These are phyloP conservation scores for Xylariaceae sp. DNA, from an alignment of 2,329 filamentous ascomycete species.

Conservation along the genomic window DNA sequence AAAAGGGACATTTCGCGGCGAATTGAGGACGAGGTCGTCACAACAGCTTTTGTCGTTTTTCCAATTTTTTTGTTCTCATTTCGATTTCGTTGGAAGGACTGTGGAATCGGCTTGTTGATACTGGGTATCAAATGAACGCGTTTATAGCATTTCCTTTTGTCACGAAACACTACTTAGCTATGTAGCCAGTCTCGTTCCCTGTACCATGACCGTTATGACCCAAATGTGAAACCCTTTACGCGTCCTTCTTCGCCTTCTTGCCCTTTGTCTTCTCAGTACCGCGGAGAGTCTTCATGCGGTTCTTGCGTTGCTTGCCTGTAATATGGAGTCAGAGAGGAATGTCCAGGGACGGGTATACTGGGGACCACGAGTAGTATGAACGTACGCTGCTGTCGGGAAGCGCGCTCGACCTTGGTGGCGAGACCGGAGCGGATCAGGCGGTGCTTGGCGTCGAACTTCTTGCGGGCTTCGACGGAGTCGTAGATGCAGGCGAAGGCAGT, in stretches of 20 bases:
- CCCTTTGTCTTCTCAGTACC: slow-evolving; percentile 98
- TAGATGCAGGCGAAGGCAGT: slow-evolving; percentile 94
- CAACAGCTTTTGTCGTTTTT: neutral
- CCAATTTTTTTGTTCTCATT: neutral
- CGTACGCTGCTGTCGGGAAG: slow-evolving; percentile 98
- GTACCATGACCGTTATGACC: slow-evolving; percentile 19
- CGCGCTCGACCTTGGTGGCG: slow-evolving; percentile 92
- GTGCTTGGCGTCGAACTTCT: slow-evolving; percentile 99
- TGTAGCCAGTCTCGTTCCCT: slow-evolving; percentile 20
- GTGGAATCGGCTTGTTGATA: slow-evolving; percentile 13
- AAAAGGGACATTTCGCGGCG: neutral
- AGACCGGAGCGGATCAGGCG: slow-evolving; percentile 89
- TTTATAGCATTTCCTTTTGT: slow-evolving; percentile 19
- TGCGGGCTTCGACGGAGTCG: slow-evolving; percentile 96
- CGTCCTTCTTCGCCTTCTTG: slow-evolving; percentile 84
- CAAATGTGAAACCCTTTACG: slow-evolving; percentile 27
- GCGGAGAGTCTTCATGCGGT: slow-evolving; percentile 97
- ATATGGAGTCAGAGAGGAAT: neutral
- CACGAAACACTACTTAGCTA: slow-evolving; percentile 20
- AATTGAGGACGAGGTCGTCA: slow-evolving; percentile 13
- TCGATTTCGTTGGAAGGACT: slow-evolving; percentile 6
- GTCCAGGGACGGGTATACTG: neutral
- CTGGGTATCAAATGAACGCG: slow-evolving; percentile 20
- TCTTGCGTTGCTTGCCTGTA: slow-evolving; percentile 98
- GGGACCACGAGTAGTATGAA: slow-evolving; percentile 34